Base-by-base conservation (phyloP, 805 yeast genomes). In the Kodamaea fukazawae region DNA sequence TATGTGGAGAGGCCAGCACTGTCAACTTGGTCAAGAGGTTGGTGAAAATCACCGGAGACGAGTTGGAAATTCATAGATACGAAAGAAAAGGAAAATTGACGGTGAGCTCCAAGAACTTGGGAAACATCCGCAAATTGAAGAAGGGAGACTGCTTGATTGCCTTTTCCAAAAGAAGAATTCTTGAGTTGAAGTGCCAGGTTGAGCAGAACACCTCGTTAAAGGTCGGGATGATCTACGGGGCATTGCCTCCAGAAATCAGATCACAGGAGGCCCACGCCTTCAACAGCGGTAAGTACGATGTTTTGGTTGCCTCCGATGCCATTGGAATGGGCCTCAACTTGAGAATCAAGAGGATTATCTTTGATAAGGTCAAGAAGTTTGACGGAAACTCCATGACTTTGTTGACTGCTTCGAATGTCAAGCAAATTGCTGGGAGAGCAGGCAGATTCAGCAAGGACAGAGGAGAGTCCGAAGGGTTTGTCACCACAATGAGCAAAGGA, bases 291-390 rank as follows among this genome's bases (percentile, higher is more conserved):
- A 74, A 75, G 26, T 83, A 79, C 46, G 93, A 90, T 52, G 73
- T 86, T n/a, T 67, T 93, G 28, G 86, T 93, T 5, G 98, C 99
- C 1, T 86, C 96, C 2, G 98, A 93, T 65, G 99, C 99, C 0
- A 81, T 93, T 46, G 99, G 99, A 2, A 91, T 93, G 97, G 99
- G 99, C 0, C 70, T 93, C 39, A 93, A 93, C 55, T 68, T 93
- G 53, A 82, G 86, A 17, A 90, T 93, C 48, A 78, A 81, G 43
- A 67, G 98, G 44, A 76, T 93, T 4, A 74, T 93, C 1, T 90
- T 93, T 55, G 77, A 84, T 12, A 72, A 82, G 0, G 65, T 76
- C 18, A 57, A 58, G 35, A 93, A 93, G 60, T 90, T 75, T 50
- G 78, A 88, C 55, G 97, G 97, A 4, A 55, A 52, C 10, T 61